Percentiles rank a stretch among this genome's conserved stretches.
phyloP scores from a whole-genome alignment of 495 filamentous ascomycete genomes.

The Tuber indicum region DNA sequence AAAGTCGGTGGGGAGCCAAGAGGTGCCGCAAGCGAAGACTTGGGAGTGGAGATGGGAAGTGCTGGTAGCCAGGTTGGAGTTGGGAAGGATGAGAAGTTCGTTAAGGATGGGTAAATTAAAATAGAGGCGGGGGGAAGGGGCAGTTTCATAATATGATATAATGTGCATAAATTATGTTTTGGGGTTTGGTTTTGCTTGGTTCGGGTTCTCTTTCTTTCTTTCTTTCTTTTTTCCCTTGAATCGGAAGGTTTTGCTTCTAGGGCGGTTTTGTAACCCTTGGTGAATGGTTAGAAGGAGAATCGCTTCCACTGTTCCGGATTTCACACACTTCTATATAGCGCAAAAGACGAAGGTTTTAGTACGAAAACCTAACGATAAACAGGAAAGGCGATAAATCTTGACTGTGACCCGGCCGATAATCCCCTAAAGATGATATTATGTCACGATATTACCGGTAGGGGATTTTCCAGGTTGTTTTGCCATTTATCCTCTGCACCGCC shows the following conservation, averaged over 20 bases:
- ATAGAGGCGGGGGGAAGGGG: background rate
- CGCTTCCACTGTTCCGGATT: background rate
- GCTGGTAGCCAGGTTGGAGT: background rate
- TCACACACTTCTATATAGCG: background rate
- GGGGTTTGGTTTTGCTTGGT: slow-evolving; percentile 7
- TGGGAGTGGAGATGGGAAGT: slow-evolving; percentile 10
- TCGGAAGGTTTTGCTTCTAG: slow-evolving; percentile 5
- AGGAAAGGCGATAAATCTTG: background rate
- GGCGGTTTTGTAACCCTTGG: background rate
- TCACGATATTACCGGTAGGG: too few species aligned
- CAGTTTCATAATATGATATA: slow-evolving; percentile 17
- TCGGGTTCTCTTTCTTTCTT: slow-evolving; percentile 6
- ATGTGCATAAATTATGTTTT: slow-evolving; percentile 26
- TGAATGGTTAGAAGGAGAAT: background rate
- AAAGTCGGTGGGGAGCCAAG: background rate
- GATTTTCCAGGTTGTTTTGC: too few species aligned
- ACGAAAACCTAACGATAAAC: background rate
- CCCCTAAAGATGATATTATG: too few species aligned
- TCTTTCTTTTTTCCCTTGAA: slow-evolving; percentile 8
- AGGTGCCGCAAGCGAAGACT: slow-evolving; percentile 10
- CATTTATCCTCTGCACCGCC: too few species aligned
- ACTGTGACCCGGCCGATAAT: background rate
- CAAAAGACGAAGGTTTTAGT: background rate
- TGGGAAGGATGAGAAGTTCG: slow-evolving; percentile 3
- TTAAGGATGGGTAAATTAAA: background rate